Evolutionary conservation across 1,139 yeast species (phyloP).

Genomic region (Pichia sp.): DNA sequence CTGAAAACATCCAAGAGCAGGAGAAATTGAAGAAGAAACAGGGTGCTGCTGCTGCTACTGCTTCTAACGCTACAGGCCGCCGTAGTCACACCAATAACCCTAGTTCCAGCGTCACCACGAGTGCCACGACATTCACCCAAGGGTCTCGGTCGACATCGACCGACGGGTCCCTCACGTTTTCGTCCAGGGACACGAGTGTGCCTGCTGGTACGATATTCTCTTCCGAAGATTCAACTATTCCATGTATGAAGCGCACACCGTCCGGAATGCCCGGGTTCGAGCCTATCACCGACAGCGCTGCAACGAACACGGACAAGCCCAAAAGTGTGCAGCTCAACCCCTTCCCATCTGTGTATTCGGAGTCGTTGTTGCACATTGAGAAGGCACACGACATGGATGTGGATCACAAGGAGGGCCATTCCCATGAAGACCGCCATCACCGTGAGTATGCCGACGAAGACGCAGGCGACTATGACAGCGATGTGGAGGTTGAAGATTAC

Average conservation of each 20-base stretch:
- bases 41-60: background rate
- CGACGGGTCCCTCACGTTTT: background rate
- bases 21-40: conserved; percentile 1
- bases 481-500: background rate
- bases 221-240: background rate
- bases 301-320: background rate
- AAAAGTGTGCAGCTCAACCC: background rate
- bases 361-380: conserved; percentile 1
- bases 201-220: background rate
- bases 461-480: background rate
- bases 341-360: conserved; percentile 7
- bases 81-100: background rate
- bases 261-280: conserved; percentile 14
- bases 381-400: background rate
- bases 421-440: background rate
- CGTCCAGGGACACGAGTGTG: background rate
- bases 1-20: conserved; percentile 18
- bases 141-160: background rate
- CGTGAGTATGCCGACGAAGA: background rate
- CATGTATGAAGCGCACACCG: conserved; percentile 1
- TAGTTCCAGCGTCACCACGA: background rate
- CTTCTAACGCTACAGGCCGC: background rate
- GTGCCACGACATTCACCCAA: background rate
- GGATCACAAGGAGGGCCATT: background rate
- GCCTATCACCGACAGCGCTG: background rate